Percentiles rank a stretch among this genome's conserved stretches.
phyloP scores from a whole-genome alignment of 2,329 filamentous ascomycete species.

The Beauveria brongniartii region DNA sequence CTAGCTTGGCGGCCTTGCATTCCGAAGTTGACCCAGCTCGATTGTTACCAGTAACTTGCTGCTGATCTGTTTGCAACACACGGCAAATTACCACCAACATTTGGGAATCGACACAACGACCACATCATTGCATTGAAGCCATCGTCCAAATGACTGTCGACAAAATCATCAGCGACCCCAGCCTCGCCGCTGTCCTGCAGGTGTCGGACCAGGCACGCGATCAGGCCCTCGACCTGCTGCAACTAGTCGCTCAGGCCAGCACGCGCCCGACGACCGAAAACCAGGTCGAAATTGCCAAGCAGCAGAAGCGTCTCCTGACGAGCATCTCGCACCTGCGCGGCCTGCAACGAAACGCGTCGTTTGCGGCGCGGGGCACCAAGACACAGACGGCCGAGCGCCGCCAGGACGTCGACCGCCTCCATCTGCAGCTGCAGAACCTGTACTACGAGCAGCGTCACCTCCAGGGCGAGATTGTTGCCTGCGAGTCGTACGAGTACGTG shows the following conservation, averaged over 20 bases:
- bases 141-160: constrained; percentile 27
- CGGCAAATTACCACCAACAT: background rate
- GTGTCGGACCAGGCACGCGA: constrained; percentile 65
- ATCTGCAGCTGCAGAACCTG: constrained; percentile 88
- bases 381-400: constrained; percentile 76
- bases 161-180: constrained; percentile 32
- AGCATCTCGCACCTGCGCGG: constrained; percentile 74
- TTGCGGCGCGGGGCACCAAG: constrained; percentile 80
- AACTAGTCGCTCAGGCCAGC: constrained; percentile 40
- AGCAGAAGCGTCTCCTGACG: constrained; percentile 73
- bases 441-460: constrained; percentile 94
- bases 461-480: constrained; percentile 80
- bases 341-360: constrained; percentile 72
- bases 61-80: background rate
- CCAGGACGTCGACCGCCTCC: constrained; percentile 83
- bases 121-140: background rate
- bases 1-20: background rate
- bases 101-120: background rate
- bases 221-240: constrained; percentile 60
- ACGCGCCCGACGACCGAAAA: constrained; percentile 36
- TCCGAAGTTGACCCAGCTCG: background rate
- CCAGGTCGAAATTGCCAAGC: constrained; percentile 56
- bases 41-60: background rate
- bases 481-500: constrained; percentile 82
- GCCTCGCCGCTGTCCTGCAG: constrained; percentile 60